Base-by-base conservation (phyloP, 129 eudicot genomes). In the Flaveria bidentis region DNA sequence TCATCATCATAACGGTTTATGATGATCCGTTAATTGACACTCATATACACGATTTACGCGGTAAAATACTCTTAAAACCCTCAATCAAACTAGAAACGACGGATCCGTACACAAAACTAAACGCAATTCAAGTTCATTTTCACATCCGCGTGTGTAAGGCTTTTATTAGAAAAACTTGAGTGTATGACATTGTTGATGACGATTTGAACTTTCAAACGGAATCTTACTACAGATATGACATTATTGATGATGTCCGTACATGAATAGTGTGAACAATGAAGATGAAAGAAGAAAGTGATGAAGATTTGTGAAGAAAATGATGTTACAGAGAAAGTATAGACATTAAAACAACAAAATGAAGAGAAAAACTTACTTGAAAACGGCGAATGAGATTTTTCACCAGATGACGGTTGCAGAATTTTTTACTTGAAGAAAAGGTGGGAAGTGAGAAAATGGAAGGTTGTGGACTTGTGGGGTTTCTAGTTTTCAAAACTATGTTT, bases 101-200 rank as follows among this genome's bases (percentile, higher is more conserved):
- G 64, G 41, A 76, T 5, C 20, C 71, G 28, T 64, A 17, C 51
- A 63, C 9, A 76, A 76, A 14, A 66, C n/a, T 9, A 52, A 76
- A 67, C 56, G 14, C 8, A 22, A 17, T 66, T 62, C 51, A 12
- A 66, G 4, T 49, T 46, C 7, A 33, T 51, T 66, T 66, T 52
- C 15, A 49, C 64, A 39, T 75, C 72, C 72, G 79, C 5, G 50
- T 46, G 56, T 16, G 55, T n/a, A 61, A 49, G 4, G 57, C 20
- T 51, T 15, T 6, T 1, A 51, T 51, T 51, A 1, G 18, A 17
- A 2, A 74, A 46, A 25, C 8, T 5, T 1, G 33, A 53, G 25
- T 14, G 13, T 23, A 73, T 52, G 15, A 20, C 55, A 73, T 56
- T 12, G 18, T 39, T 9, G 9, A 15, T 45, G 18, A 71, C 18